Percentiles rank a stretch among this genome's conserved stretches.
Evolutionary conservation across 345 rosid genomes (phyloP).

Genomic region (Melastoma malabathricum): DNA sequence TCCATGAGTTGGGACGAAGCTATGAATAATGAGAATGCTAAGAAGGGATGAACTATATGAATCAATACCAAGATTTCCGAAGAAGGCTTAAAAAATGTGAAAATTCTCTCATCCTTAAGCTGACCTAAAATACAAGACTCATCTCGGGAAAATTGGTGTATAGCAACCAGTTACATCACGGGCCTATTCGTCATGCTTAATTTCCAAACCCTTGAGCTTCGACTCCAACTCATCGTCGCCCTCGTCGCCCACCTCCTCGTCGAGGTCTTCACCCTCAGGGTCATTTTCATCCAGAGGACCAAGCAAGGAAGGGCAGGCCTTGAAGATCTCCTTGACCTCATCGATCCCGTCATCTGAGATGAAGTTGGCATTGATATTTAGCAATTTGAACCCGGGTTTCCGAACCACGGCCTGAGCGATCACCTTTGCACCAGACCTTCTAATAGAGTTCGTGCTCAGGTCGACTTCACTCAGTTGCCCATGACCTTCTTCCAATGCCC

Average conservation of each 20-base stretch:
- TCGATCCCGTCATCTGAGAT: constrained; percentile 80
- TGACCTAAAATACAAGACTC: too few species aligned
- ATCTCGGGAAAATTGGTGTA: too few species aligned
- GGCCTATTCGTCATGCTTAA: constrained; percentile 31
- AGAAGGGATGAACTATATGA: too few species aligned
- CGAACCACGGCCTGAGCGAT: constrained; percentile 47
- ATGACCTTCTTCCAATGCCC: constrained; percentile 58
- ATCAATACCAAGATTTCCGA: too few species aligned
- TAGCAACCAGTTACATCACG: background rate
- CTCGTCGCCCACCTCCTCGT: constrained; percentile 45
- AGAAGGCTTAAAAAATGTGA: too few species aligned
- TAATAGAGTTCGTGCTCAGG: constrained; percentile 43
- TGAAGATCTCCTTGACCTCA: constrained; percentile 59
- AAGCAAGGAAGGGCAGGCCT: constrained; percentile 35
- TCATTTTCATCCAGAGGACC: constrained; percentile 73
- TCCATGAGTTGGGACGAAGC: background rate
- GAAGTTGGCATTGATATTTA: constrained; percentile 57
- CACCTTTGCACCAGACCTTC: constrained; percentile 62
- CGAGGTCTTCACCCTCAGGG: constrained; percentile 65
- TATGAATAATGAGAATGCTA: too few species aligned
- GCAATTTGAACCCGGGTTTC: constrained; percentile 45
- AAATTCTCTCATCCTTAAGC: too few species aligned
- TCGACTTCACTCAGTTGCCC: constrained; percentile 58
- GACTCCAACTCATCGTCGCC: constrained; percentile 54
- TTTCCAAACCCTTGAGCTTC: constrained; percentile 56